Evolutionary conservation across 2,329 filamentous ascomycete species (phyloP), one percentile per base, ranked within the genome.

Genomic region (Neocucurbitaria cava): DNA sequence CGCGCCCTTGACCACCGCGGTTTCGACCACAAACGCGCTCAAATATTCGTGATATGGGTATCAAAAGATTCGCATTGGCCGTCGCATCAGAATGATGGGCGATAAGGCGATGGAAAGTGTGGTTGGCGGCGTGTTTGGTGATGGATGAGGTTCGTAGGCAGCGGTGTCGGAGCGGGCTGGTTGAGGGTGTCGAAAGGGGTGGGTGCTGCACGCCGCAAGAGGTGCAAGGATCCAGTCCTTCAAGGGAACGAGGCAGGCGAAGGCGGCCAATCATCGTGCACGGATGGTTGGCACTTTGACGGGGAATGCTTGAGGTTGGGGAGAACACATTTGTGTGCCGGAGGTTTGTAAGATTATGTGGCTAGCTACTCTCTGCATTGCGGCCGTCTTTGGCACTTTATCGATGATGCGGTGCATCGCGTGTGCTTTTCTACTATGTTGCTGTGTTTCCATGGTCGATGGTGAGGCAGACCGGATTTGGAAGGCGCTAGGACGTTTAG

Each of bases 1-100:
- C 49, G 54, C 55, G 54, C 60, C 57, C 58, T 50, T 61, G n/a
- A 53, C 58, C 61, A 55, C 54, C 46, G 52, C 20, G 49, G 45
- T 43, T 39, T 59, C 62, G 61, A 66, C 61, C 59, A 58, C 58
- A 58, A 60, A 66, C 65, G 61, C 61, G 69, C 51, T 57, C 51
- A 43, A 68, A 70, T 68, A 72, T 56, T 68, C 52, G 44, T 52
- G 49, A 69, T 67, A 64, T 68, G 58, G 69, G 66, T 65, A 42
- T 68, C 58, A 67, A 69, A 71, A 54, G 59, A 63, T 64, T 68
- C 59, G 61, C 62, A 54, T 49, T 43, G 46, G 53, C 55, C 59
- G 60, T 61, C 59, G 60, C 55, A 56, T 61, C 52, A 50, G 46
- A 44, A 59, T 57, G 61, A 65, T 64, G 61, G 56, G 56, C 58